Evolutionary conservation across 2,329 filamentous ascomycete genomes (phyloP).

Genomic region (Diaporthe sp.): DNA sequence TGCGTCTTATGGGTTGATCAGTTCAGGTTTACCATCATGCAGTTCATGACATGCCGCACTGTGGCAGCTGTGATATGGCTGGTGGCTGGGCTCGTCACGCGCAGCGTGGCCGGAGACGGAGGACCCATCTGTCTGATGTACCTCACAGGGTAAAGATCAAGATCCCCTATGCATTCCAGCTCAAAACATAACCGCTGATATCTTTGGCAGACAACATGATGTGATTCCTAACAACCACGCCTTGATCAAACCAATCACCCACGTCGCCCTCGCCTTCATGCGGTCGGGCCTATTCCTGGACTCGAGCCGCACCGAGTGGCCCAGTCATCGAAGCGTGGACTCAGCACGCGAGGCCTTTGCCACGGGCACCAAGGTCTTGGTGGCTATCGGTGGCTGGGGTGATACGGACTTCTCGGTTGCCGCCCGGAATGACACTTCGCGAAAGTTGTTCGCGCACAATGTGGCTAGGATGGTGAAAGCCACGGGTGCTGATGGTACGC

Average conservation of each 20-base stretch:
- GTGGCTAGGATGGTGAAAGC: slow-evolving; percentile 70
- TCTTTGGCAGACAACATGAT: slow-evolving; percentile 56
- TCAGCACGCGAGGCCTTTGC: slow-evolving; percentile 60
- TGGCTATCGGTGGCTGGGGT: slow-evolving; percentile 82
- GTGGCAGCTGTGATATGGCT: slow-evolving; percentile 14
- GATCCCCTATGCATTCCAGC: too few relatives aligned
- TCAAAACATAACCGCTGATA: not conserved
- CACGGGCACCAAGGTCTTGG: slow-evolving; percentile 68
- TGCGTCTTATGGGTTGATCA: not conserved
- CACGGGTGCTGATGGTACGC: slow-evolving; percentile 74
- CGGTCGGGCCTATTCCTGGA: slow-evolving; percentile 62
- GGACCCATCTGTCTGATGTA: slow-evolving; percentile 55
- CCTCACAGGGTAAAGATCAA: slow-evolving; percentile 55
- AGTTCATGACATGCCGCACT: not conserved
- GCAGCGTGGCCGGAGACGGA: not conserved
- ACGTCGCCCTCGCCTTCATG: slow-evolving; percentile 70
- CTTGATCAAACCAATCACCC: slow-evolving; percentile 57
- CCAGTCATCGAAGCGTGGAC: slow-evolving; percentile 63
- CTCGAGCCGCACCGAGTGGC: slow-evolving; percentile 52
- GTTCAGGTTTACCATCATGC: not conserved
- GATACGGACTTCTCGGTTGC: slow-evolving; percentile 72
- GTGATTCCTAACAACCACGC: slow-evolving; percentile 50
- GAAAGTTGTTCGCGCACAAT: slow-evolving; percentile 71
- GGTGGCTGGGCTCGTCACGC: not conserved
- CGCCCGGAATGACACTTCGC: slow-evolving; percentile 60